Conservation (phyloP, 164 flowering plant species). For the Echeveria elegans region DNA sequence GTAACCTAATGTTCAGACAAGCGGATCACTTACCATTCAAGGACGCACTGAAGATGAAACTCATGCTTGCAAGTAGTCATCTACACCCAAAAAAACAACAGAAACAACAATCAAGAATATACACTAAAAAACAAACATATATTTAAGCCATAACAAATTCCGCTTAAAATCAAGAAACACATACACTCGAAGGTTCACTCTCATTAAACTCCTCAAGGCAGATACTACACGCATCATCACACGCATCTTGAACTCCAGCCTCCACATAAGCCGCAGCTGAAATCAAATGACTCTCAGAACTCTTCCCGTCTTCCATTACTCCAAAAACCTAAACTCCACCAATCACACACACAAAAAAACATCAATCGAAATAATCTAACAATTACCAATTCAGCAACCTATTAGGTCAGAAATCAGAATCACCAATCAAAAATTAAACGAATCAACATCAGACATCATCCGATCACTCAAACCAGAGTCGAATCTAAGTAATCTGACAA, state of each 20-base stretch:
- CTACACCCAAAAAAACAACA: conserved; percentile 34
- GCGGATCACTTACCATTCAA: conserved; percentile 53
- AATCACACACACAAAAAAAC: not conserved
- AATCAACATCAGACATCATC: not conserved
- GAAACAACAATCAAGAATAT: not conserved
- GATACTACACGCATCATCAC: too few relatives aligned
- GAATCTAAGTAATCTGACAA: not conserved
- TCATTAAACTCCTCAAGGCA: conserved; percentile 82
- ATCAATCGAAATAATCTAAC: not conserved
- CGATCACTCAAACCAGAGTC: not conserved
- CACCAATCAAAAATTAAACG: too few relatives aligned
- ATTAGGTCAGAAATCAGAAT: not conserved
- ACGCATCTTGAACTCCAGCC: conserved; percentile 95
- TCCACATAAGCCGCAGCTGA: conserved; percentile 95
- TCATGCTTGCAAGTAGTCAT: too few relatives aligned
- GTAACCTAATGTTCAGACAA: not conserved
- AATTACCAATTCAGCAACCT: too few relatives aligned
- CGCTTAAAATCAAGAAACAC: not conserved
- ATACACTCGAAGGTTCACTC: conserved; percentile 81
- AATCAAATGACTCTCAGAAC: conserved; percentile 50
- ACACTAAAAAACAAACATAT: not conserved
- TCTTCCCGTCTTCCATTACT: conserved; percentile 44
- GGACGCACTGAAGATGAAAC: too few relatives aligned
- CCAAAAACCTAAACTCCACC: conserved; percentile 22
- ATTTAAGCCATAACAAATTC: not conserved